Conservation (phyloP, 2,329 filamentous ascomycete genomes). For the Pyricularia pennisetigena region DNA sequence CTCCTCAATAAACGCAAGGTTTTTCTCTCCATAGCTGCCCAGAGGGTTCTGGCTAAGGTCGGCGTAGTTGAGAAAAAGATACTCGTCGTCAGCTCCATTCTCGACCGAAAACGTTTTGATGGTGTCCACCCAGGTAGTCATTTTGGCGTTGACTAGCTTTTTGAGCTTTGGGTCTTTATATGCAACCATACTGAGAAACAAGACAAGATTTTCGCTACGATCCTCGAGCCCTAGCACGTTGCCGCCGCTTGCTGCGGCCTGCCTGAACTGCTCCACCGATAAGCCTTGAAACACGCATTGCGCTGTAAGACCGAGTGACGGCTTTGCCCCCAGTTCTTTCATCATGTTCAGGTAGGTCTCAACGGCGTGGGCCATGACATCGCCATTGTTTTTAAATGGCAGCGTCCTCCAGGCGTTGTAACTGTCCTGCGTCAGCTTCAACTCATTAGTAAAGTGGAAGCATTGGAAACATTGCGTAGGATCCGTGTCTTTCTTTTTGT, state of each 20-base stretch:
- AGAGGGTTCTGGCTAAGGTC: too few relatives aligned
- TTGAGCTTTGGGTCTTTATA: slow-evolving; percentile 12
- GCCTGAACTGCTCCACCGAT: slow-evolving; percentile 8
- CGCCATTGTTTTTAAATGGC: slow-evolving; percentile 24
- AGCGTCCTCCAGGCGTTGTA: slow-evolving; percentile 24
- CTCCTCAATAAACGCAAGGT: slow-evolving; percentile 11
- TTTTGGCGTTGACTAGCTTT: slow-evolving; percentile 9
- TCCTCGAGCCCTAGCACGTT: slow-evolving; percentile 15
- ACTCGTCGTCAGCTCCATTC: slow-evolving; percentile 10
- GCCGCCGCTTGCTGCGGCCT: slow-evolving; percentile 11
- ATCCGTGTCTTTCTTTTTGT: too few relatives aligned
- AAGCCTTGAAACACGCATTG: slow-evolving; percentile 16
- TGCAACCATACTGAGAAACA: slow-evolving; percentile 11
- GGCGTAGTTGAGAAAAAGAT: too few relatives aligned
- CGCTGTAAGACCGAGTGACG: slow-evolving; percentile 12
- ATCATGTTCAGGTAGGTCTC: slow-evolving; percentile 15
- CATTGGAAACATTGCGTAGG: too few relatives aligned
- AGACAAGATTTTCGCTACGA: slow-evolving; percentile 10
- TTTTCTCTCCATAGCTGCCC: slow-evolving; percentile 16
- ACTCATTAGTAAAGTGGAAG: slow-evolving; percentile 10
- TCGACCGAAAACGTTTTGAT: slow-evolving; percentile 11
- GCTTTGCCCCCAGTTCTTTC: slow-evolving; percentile 10
- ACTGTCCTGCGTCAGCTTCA: slow-evolving; percentile 5
- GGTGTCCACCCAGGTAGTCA: slow-evolving; percentile 9
- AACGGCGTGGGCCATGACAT: slow-evolving; percentile 22